Evolutionary conservation across 192 early-diverging fungal genomes (phyloP), one percentile per base, ranked within the genome.

Genomic region (Allomyces arbusculus): DNA sequence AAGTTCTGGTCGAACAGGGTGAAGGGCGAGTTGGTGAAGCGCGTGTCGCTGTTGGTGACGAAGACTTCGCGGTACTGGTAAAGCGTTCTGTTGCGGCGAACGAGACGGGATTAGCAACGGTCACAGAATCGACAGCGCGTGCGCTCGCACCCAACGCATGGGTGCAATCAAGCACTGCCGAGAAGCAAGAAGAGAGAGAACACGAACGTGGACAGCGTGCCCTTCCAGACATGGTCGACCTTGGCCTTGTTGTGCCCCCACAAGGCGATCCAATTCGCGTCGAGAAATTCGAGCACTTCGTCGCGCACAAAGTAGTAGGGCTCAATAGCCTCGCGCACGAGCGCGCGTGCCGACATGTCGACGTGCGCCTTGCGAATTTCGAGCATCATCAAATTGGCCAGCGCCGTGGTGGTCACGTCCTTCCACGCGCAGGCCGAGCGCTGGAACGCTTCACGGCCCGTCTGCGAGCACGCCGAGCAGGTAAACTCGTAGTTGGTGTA

Each of bases 281-380:
- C 84, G 1, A 86, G 80, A 67, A 78, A 86, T 0, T 84, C 84
- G 10, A 82, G 66, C 45, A 86, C 84, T 64, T 82, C 78, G 50
- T 86, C 80, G 67, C 85, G 85, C 63, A 84, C 81, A 61, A 86
- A 86, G 64, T 77, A 82, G 67, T 77, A 86, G 22, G 71, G 70
- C 20, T 76, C 70, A 71, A 67, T 63, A 72, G 72, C 50, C 68
- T 73, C 65, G 74, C 64, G 67, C 43, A 63, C 61, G 66, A 62
- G 69, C 45, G 25, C 71, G 68, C 66, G 71, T 76, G 64, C 75
- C 73, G 22, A 75, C 70, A 61, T 63, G 72, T 33, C 69, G 24
- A 19, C 44, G 23, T 23, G 24, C 72, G 61, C 67, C 64, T 25
- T 28, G 69, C 64, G 28, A 73, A 64, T 23, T 67, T 81, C 71